These are phyloP conservation scores for Epithemia pelagica DNA, from an alignment of 108 stramenopile genomes.

Conservation along the genomic window DNA sequence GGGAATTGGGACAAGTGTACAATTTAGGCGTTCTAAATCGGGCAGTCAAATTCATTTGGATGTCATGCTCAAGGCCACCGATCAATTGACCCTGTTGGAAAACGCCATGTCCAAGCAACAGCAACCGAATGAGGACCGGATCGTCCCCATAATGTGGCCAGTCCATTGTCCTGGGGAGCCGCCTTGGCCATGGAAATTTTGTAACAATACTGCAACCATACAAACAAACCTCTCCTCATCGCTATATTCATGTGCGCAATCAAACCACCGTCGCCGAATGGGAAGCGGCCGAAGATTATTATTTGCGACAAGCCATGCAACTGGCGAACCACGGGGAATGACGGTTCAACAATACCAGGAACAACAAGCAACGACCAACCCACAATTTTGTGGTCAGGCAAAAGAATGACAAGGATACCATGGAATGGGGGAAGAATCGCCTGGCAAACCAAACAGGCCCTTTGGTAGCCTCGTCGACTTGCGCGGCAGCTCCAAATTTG, in stretches of 20 bases:
- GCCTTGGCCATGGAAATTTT: conserved; percentile 70
- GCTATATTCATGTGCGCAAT: conserved; percentile 18
- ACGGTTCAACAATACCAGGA: conserved; percentile 23
- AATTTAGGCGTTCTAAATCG: conserved; percentile 77
- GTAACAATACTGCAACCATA: too few species aligned
- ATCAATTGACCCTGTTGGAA: conserved; percentile 67
- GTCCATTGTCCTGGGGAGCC: conserved; percentile 47
- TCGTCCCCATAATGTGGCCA: conserved; percentile 70
- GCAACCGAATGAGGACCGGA: conserved; percentile 55
- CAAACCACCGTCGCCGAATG: conserved; percentile 31
- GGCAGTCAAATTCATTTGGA: conserved; percentile 55
- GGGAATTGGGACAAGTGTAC: conserved; percentile 52
- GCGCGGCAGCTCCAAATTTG: conserved; percentile 79
- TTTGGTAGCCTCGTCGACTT: conserved; percentile 60
- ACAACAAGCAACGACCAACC: conserved; percentile 8
- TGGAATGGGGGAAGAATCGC: too few species aligned
- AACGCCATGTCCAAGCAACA: conserved; percentile 60
- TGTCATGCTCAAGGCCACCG: conserved; percentile 50
- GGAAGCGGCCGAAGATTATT: conserved; percentile 77
- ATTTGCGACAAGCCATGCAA: conserved; percentile 57
- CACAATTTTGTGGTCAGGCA: not conserved
- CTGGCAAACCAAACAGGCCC: not conserved
- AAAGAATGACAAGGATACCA: too few species aligned
- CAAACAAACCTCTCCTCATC: conserved; percentile 14
- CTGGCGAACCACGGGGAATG: conserved; percentile 66